phyloP scores from a whole-genome alignment of 306 rosid genomes.

The Acacia confusa region DNA sequence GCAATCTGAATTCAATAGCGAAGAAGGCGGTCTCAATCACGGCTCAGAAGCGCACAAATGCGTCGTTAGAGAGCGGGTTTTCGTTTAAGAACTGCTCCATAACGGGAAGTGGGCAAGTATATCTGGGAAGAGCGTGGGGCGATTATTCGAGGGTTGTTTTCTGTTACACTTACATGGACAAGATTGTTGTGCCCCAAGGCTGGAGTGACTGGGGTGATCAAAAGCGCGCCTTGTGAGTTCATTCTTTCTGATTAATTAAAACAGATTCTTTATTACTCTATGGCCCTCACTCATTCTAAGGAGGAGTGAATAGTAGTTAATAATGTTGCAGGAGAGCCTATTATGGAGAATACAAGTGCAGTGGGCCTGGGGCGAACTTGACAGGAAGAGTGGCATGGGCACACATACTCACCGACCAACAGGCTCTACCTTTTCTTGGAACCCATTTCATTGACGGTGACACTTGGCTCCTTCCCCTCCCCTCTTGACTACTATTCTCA shows the following conservation, averaged over 20 bases:
- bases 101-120: conserved; percentile 61
- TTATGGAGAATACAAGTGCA: conserved; percentile 77
- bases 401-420: conserved; percentile 49
- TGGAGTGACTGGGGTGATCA: conserved; percentile 77
- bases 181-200: conserved; percentile 55
- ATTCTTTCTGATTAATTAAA: neutral
- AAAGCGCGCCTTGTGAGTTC: conserved; percentile 58
- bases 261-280: neutral
- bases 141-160: conserved; percentile 75
- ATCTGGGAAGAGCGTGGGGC: conserved; percentile 85
- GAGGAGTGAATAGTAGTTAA: too few relatives aligned
- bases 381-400: conserved; percentile 68
- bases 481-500: too few relatives aligned
- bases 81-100: conserved; percentile 57
- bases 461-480: conserved; percentile 55
- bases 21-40: conserved; percentile 66
- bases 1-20: conserved; percentile 53
- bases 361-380: conserved; percentile 75
- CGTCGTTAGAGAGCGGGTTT: conserved; percentile 68
- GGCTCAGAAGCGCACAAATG: conserved; percentile 61
- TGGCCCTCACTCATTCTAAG: neutral
- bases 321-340: conserved; percentile 48
- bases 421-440: conserved; percentile 63
- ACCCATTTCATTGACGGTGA: conserved; percentile 57
- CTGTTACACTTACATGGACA: conserved; percentile 71